These are phyloP conservation scores for Ensete glaucum DNA, from an alignment of 176 grass and related monocot species.

Conservation along the genomic window DNA sequence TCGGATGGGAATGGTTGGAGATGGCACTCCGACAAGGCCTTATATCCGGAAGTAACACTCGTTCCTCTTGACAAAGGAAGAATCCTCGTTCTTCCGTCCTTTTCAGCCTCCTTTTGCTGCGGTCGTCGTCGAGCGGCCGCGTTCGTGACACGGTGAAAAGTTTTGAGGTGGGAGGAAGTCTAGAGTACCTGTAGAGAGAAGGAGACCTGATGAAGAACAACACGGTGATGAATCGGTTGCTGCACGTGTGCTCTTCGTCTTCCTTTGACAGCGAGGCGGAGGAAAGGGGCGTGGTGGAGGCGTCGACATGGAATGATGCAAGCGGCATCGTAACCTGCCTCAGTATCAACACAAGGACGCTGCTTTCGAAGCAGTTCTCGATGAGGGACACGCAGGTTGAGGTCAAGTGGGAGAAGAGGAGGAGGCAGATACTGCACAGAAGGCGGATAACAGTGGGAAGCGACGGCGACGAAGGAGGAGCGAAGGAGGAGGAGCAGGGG, in stretches of 20 bases:
- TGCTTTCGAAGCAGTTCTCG: background rate
- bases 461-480: background rate
- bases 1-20: background rate
- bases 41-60: background rate
- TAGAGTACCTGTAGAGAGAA: background rate
- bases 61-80: background rate
- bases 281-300: background rate
- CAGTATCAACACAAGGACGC: background rate
- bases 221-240: background rate
- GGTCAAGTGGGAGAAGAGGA: conserved; percentile 10
- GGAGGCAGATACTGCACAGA: conserved; percentile 3
- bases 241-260: background rate
- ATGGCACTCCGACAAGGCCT: background rate
- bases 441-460: background rate
- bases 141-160: background rate
- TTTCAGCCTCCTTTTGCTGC: background rate
- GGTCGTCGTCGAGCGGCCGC: too few relatives aligned
- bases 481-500: too few relatives aligned
- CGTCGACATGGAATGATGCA: too few relatives aligned
- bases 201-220: background rate
- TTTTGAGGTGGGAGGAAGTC: background rate
- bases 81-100: background rate
- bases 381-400: conserved; percentile 3
- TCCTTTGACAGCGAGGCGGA: background rate
- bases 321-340: too few relatives aligned